Evolutionary conservation across 352 stramenopile species (phyloP).

Genomic region (Phytophthora aleatoria): DNA sequence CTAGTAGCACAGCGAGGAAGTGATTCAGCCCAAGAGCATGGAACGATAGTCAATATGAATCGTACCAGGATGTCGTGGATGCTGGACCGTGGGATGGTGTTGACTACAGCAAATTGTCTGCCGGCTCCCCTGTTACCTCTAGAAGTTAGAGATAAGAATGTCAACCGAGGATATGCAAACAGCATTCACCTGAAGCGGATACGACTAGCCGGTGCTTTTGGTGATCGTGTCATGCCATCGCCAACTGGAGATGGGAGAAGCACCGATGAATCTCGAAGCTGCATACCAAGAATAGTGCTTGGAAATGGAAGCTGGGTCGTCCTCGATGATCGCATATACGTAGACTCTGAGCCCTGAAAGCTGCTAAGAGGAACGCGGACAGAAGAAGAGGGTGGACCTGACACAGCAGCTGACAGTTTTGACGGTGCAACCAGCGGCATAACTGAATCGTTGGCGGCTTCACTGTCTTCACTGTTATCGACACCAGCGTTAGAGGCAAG

Average conservation of each 20-base stretch:
- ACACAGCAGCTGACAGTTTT: conserved; percentile 9
- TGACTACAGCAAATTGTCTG: conserved; percentile 61
- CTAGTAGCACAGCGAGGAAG: conserved; percentile 17
- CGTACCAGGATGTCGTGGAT: conserved; percentile 53
- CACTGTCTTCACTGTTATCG: conserved; percentile 9
- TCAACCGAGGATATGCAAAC: neutral
- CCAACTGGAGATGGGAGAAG: conserved; percentile 48
- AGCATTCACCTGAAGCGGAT: conserved; percentile 53
- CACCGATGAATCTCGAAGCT: conserved; percentile 30
- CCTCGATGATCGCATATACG: conserved; percentile 30
- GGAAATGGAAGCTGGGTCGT: conserved; percentile 34
- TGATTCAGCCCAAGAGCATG: conserved; percentile 9
- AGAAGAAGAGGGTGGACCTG: conserved; percentile 27
- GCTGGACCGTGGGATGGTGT: conserved; percentile 31
- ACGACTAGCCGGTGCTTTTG: conserved; percentile 45
- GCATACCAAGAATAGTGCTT: conserved; percentile 23
- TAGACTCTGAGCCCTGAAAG: conserved; percentile 19
- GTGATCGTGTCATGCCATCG: conserved; percentile 45
- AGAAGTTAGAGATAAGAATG: conserved; percentile 3
- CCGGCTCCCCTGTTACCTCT: conserved; percentile 43
- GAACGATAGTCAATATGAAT: neutral
- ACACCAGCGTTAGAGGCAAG: conserved; percentile 8
- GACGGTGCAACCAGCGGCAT: conserved; percentile 33
- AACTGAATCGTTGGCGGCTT: conserved; percentile 18
- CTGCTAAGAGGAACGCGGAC: conserved; percentile 22